Percentiles rank a stretch among this genome's conserved stretches.
phyloP scores from a whole-genome alignment of 352 stramenopile genomes.

The Aphanomyces cochlioides region DNA sequence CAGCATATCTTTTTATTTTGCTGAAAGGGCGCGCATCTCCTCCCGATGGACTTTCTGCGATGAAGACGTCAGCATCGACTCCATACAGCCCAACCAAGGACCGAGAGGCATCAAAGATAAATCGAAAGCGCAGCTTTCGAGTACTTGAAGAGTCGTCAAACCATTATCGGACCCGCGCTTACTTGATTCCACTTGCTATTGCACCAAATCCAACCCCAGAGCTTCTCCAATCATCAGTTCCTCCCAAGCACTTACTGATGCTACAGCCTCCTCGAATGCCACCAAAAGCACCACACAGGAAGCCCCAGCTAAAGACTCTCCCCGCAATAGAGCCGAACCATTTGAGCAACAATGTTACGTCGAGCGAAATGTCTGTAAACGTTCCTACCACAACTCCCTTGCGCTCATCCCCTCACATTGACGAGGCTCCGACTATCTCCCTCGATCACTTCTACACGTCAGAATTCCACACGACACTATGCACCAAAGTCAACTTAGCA shows the following conservation, averaged over 20 bases:
- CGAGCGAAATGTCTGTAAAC: background rate
- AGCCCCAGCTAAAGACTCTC: constrained; percentile 1
- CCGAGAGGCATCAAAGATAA: background rate
- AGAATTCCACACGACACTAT: constrained; percentile 14
- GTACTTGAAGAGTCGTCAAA: constrained; percentile 4
- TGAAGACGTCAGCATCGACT: background rate
- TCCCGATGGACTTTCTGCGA: too few relatives aligned
- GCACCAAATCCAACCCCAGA: background rate
- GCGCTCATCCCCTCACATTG: background rate
- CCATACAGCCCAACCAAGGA: background rate
- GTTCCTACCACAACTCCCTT: background rate
- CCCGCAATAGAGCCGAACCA: background rate
- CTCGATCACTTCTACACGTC: constrained; percentile 27
- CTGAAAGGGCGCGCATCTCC: too few relatives aligned
- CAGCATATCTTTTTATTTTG: too few relatives aligned
- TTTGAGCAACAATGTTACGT: constrained; percentile 1
- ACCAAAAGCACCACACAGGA: background rate
- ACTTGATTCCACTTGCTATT: constrained; percentile 2
- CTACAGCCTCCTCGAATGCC: too few relatives aligned
- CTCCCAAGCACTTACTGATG: background rate
- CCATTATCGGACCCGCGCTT: background rate
- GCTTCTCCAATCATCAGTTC: background rate
- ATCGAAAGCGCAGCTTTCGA: constrained; percentile 5
- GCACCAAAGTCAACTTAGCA: constrained; percentile 42
- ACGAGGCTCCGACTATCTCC: background rate